phyloP scores from a whole-genome alignment of 192 early-diverging fungal genomes.

The Backusella westeae region DNA sequence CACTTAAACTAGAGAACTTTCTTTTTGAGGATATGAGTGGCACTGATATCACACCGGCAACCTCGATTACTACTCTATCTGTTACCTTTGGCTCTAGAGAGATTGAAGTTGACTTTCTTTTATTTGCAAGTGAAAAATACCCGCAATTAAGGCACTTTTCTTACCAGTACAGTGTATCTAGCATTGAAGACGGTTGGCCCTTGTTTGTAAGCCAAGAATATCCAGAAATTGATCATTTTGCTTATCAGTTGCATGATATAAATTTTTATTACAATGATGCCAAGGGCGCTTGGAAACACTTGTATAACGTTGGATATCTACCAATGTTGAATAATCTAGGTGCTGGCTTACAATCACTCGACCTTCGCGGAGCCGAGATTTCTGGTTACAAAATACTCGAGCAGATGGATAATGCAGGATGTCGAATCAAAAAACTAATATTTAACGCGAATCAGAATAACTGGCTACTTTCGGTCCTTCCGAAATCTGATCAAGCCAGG shows the following conservation, averaged over 20 bases:
- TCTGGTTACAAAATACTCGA: background rate
- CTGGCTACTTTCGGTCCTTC: background rate
- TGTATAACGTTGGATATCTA: background rate
- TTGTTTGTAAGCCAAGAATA: background rate
- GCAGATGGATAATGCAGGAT: background rate
- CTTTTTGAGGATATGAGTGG: background rate
- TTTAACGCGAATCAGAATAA: background rate
- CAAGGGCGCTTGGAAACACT: no score
- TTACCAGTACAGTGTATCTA: background rate
- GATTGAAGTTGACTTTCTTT: background rate
- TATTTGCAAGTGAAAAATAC: background rate
- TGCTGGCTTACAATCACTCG: background rate
- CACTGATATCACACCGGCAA: background rate
- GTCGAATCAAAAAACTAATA: background rate
- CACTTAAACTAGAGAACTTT: background rate
- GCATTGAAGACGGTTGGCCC: no score
- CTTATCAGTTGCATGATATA: background rate
- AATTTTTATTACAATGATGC: background rate
- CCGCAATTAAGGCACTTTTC: background rate
- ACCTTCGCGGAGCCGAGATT: background rate
- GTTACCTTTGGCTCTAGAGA: background rate
- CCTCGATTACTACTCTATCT: background rate
- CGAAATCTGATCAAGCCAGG: background rate
- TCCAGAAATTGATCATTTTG: background rate
- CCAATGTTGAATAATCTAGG: background rate